Evolutionary conservation across 371 early-diverging fungal species (phyloP).

Genomic region (Parasitella parasitica): DNA sequence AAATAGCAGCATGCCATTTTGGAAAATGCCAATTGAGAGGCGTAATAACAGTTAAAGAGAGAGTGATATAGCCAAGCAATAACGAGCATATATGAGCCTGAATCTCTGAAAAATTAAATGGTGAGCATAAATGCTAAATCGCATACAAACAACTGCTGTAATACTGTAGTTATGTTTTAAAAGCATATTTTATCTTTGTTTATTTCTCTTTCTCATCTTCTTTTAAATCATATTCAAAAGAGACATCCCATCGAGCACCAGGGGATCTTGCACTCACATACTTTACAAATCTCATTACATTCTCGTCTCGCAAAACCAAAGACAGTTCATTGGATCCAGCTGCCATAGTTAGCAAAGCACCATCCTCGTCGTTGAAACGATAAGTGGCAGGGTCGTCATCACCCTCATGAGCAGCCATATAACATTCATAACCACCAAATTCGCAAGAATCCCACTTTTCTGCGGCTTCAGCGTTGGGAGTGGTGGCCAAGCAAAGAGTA

Average conservation of each 20-base stretch:
- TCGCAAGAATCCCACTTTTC: conserved; percentile 61
- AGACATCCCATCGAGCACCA: conserved; percentile 74
- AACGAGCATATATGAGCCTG: too few species aligned
- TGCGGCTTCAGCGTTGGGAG: conserved; percentile 8
- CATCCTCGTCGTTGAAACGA: conserved; percentile 59
- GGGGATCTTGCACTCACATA: conserved; percentile 73
- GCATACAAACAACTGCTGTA: too few species aligned
- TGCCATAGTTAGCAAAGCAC: conserved; percentile 66
- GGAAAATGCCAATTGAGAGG: too few species aligned
- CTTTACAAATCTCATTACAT: conserved; percentile 74
- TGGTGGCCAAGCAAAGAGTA: conserved; percentile 48
- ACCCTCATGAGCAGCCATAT: conserved; percentile 67
- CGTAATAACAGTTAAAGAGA: too few species aligned
- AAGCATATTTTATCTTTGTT: too few species aligned
- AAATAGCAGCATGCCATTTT: too few species aligned
- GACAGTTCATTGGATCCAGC: conserved; percentile 64
- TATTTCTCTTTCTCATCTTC: conserved; percentile 3
- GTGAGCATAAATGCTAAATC: too few species aligned
- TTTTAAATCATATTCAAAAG: conserved; percentile 58
- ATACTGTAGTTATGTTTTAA: too few species aligned
- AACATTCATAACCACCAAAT: conserved; percentile 77
- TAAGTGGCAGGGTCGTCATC: conserved; percentile 75
- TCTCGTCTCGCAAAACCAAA: conserved; percentile 68
- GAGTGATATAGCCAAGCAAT: too few species aligned
- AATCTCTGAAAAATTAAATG: too few species aligned